Evolutionary conservation across 176 grass and related monocot genomes (phyloP).

Genomic region (Elaeis guineensis): DNA sequence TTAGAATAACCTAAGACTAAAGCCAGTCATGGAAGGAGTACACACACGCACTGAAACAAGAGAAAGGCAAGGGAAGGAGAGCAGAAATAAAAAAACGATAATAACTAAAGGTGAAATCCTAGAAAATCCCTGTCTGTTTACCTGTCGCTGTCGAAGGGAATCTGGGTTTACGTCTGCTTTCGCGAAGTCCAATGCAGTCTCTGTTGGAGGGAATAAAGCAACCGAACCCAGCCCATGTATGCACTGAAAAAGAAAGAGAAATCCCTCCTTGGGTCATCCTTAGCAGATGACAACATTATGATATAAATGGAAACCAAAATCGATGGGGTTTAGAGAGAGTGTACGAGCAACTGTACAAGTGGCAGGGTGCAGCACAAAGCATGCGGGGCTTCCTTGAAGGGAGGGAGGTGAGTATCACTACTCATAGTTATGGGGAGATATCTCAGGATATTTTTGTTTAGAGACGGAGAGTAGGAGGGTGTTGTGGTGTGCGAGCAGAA

Average conservation of each 20-base stretch:
- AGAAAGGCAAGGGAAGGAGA: not conserved
- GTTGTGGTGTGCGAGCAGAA: too few species aligned
- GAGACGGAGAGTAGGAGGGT: too few species aligned
- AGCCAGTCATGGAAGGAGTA: slow-evolving; percentile 5
- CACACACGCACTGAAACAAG: slow-evolving; percentile 5
- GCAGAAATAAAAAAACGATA: not conserved
- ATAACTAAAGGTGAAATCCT: slow-evolving; percentile 10
- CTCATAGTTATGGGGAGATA: too few species aligned
- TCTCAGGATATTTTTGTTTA: too few species aligned
- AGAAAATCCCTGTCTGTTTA: slow-evolving; percentile 24
- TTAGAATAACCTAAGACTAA: slow-evolving; percentile 13
- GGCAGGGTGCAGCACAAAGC: too few species aligned
- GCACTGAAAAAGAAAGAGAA: not conserved
- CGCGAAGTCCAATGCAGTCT: slow-evolving; percentile 42
- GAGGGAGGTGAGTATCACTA: too few species aligned
- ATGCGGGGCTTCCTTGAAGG: too few species aligned
- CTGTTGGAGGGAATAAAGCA: slow-evolving; percentile 68
- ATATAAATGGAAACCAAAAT: not conserved
- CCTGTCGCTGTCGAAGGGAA: slow-evolving; percentile 58
- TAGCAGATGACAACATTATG: not conserved
- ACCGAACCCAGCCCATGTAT: not conserved
- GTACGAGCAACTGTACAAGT: too few species aligned
- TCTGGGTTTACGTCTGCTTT: slow-evolving; percentile 86
- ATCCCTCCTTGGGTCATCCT: not conserved
- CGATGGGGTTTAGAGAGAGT: not conserved